Evolutionary conservation across 495 filamentous ascomycete species (phyloP), one percentile per base, ranked within the genome.

Genomic region (Neurospora sublineolata): DNA sequence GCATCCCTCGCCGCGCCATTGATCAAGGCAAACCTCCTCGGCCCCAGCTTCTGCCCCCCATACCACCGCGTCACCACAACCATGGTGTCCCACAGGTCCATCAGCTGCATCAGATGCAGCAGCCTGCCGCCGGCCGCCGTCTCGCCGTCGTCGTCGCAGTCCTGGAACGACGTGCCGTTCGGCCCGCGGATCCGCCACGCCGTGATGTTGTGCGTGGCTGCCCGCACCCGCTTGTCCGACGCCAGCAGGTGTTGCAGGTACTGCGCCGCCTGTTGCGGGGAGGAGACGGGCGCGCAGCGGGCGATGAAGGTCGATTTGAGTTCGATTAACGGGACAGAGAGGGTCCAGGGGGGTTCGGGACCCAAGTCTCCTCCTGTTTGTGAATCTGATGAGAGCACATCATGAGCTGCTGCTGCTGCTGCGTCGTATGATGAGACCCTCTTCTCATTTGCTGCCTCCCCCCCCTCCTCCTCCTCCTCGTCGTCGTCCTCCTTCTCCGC

Each of bases 1-100:
- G 92, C 92, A 82, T 97, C 94, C 75, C 94, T 86, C 11, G 94
- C 95, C 23, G 87, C 92, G 70, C 86, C 85, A 76, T 95, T 96
- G 74, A 99, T 97, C 33, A 97, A 83, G 38, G 93, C 87, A 79
- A 99, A 99, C 72, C 95, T 83, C 76, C 93, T 90, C 67, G 94
- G 94, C 0, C 95, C 95, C 30, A 99, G 79, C 72, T 92, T 89
- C 52, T 94, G 85, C 0, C 95, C 95, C 0, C 95, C 95, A 82
- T 96, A 98, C 95, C 95, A 99, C 69, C 95, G 81, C 41, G 91
- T 93, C 20, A 99, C 95, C n/a, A 99, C 91, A 2, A 98, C 93
- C 79, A 97, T 88, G 9, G 91, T 88, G 80, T 95, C 88, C 92
- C 93, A 97, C 10, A 96, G 87, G 80, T 93, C 92, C 94, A 97